phyloP scores from a whole-genome alignment of 192 early-diverging fungal species.

The Phycomyces nitens region DNA sequence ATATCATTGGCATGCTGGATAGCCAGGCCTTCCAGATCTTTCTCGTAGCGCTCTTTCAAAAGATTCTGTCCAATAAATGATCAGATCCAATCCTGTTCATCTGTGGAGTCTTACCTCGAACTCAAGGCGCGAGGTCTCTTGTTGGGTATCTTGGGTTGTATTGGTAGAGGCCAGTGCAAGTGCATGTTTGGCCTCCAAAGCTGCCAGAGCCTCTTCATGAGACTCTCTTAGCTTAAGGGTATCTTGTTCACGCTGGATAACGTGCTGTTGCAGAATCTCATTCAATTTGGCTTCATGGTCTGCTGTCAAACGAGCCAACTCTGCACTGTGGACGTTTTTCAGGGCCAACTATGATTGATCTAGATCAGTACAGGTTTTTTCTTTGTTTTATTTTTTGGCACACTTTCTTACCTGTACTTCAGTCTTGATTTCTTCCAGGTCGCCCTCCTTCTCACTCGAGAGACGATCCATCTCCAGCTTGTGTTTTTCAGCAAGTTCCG shows the following conservation, averaged over 20 bases:
- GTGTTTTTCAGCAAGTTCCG: constrained; percentile 5
- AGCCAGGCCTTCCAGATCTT: background rate
- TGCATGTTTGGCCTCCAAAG: constrained; percentile 1
- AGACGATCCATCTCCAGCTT: constrained; percentile 12
- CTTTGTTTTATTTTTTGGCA: no score
- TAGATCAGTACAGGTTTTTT: background rate
- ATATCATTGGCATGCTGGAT: constrained; percentile 1
- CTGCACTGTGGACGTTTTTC: constrained; percentile 14
- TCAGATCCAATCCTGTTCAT: background rate
- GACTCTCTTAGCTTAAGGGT: background rate
- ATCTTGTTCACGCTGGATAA: constrained; percentile 17
- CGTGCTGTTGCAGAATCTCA: constrained; percentile 12
- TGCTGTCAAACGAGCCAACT: constrained; percentile 1
- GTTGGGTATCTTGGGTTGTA: background rate
- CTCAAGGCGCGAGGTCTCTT: background rate
- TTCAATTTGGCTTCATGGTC: constrained; percentile 20
- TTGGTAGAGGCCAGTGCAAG: background rate
- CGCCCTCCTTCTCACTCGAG: background rate
- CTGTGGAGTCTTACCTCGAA: no score
- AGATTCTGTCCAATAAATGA: background rate
- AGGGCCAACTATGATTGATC: constrained; percentile 5
- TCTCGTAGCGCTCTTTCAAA: background rate
- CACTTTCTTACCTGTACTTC: constrained; percentile 16
- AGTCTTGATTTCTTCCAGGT: constrained; percentile 13
- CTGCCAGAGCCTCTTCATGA: background rate